Base-by-base conservation (phyloP, 768 basidiomycete species). In the Glaciozyma antarctica region DNA sequence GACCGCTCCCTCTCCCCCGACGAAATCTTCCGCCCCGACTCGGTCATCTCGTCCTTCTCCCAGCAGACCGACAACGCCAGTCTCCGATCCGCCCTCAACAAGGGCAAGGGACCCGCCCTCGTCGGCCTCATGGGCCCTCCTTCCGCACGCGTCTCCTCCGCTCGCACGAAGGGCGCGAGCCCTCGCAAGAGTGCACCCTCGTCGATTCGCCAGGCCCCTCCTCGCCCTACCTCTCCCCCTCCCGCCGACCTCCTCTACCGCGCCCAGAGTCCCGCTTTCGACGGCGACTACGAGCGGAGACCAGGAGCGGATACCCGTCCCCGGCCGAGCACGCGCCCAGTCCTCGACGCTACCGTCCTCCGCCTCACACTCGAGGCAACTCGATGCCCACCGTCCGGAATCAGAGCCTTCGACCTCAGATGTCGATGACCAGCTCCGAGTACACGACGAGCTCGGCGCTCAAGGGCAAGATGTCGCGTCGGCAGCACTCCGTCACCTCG, bases 241-340 rank as follows among this genome's bases (percentile, higher is more conserved):
- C 94, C 92, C 22, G 80, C 87, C 22, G 92, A 97, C 63, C 87
- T 95, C 74, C 85, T 95, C 66, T 86, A 90, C 73, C 87, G 93
- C 19, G 90, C 93, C 2, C 70, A 73, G 24, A 76, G 75, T 12
- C 77, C 77, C 1, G 69, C 67, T 2, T 58, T 68, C 53, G 71
- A 74, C 54, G 64, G 65, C 64, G 53, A 72, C 71, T 58, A 72
- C 63, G 48, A 61, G 8, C 65, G 66, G 6, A 48, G 26, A 21
- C 26, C 45, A 57, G 1, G 41, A 48, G 34, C n/a, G 44, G 9
- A 58, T 64, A 56, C 65, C 66, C 57, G 69, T 62, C 16, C 69
- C 68, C 19, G 24, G 52, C n/a, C 28, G 63, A 5, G 45, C 38
- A 4, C n/a, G 34, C 47, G 12, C 49, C 8, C 53, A 45, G 22